These are phyloP conservation scores for Thamnidium elegans DNA, from an alignment of 192 early-diverging fungal genomes.

Conservation along the genomic window DNA sequence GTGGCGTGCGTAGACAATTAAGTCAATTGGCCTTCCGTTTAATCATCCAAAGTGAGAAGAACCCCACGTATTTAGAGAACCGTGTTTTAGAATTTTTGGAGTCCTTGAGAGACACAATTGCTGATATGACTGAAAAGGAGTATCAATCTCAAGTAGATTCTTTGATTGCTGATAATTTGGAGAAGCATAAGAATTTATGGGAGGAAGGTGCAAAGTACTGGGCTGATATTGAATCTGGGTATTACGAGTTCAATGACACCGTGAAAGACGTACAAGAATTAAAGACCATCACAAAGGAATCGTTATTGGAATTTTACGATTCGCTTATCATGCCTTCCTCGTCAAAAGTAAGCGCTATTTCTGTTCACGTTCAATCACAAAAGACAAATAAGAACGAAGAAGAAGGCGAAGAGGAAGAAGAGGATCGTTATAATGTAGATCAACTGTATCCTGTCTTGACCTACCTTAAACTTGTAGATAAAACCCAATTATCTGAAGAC, in stretches of 20 bases:
- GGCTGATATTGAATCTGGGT: slow-evolving; percentile 62
- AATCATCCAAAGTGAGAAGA: slow-evolving; percentile 81
- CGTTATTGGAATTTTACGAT: slow-evolving; percentile 57
- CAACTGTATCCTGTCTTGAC: slow-evolving; percentile 3
- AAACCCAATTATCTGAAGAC: background rate
- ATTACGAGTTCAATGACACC: slow-evolving; percentile 50
- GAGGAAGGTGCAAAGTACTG: slow-evolving; percentile 70
- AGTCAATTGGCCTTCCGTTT: slow-evolving; percentile 65
- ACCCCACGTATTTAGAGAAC: slow-evolving; percentile 71
- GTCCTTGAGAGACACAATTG: slow-evolving; percentile 32
- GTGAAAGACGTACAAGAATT: slow-evolving; percentile 35
- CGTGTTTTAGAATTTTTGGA: slow-evolving; percentile 71
- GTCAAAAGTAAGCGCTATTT: slow-evolving; percentile 37
- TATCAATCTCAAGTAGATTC: slow-evolving; percentile 67
- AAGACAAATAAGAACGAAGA: slow-evolving; percentile 4
- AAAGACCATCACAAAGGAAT: slow-evolving; percentile 38
- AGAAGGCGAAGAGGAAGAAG: background rate
- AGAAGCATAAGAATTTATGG: slow-evolving; percentile 73
- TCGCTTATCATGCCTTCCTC: slow-evolving; percentile 51
- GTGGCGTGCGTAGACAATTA: slow-evolving; percentile 47
- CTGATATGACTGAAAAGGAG: slow-evolving; percentile 60
- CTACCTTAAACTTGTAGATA: slow-evolving; percentile 1
- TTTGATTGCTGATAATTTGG: slow-evolving; percentile 58
- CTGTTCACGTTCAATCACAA: slow-evolving; percentile 45
- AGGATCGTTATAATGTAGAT: background rate